Conservation (phyloP, 2,329 filamentous ascomycete genomes). For the Zasmidium cellare region DNA sequence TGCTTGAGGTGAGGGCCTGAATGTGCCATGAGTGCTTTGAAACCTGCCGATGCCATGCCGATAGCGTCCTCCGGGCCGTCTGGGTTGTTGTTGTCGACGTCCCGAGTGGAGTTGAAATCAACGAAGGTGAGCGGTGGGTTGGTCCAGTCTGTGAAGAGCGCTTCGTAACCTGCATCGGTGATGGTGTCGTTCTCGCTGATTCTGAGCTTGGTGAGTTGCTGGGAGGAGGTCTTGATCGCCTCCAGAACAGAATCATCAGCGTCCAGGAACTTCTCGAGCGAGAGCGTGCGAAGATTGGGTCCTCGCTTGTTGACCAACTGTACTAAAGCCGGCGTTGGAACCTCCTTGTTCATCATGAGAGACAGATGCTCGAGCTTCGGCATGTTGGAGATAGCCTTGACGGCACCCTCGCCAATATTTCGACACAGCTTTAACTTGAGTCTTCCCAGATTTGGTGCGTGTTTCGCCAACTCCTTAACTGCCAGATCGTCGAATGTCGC, state of each 20-base stretch:
- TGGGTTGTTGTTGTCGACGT: slow-evolving; percentile 70
- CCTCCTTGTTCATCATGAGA: slow-evolving; percentile 63
- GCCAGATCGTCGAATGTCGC: slow-evolving; percentile 74
- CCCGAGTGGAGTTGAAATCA: slow-evolving; percentile 76
- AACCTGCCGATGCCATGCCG: slow-evolving; percentile 74
- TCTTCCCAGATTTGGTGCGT: slow-evolving; percentile 68
- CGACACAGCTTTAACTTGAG: slow-evolving; percentile 84
- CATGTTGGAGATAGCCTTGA: slow-evolving; percentile 65
- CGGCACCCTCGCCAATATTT: slow-evolving; percentile 64
- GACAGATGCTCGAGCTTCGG: slow-evolving; percentile 70
- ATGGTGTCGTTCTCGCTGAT: slow-evolving; percentile 74
- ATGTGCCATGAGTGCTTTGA: slow-evolving; percentile 80
- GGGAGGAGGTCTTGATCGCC: slow-evolving; percentile 70
- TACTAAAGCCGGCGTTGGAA: slow-evolving; percentile 59
- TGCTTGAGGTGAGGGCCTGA: slow-evolving; percentile 66
- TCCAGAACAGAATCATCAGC: slow-evolving; percentile 70
- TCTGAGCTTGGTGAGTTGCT: slow-evolving; percentile 70
- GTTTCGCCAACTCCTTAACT: slow-evolving; percentile 59
- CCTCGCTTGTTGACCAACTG: slow-evolving; percentile 65
- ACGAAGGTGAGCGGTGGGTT: slow-evolving; percentile 70
- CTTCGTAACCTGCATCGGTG: slow-evolving; percentile 71
- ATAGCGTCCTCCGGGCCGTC: slow-evolving; percentile 62
- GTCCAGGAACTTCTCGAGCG: slow-evolving; percentile 67
- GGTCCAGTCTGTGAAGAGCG: slow-evolving; percentile 73
- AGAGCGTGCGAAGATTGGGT: slow-evolving; percentile 70